These are phyloP conservation scores for Xylaria arbuscula DNA, from an alignment of 2,329 filamentous ascomycete genomes.

Conservation along the genomic window DNA sequence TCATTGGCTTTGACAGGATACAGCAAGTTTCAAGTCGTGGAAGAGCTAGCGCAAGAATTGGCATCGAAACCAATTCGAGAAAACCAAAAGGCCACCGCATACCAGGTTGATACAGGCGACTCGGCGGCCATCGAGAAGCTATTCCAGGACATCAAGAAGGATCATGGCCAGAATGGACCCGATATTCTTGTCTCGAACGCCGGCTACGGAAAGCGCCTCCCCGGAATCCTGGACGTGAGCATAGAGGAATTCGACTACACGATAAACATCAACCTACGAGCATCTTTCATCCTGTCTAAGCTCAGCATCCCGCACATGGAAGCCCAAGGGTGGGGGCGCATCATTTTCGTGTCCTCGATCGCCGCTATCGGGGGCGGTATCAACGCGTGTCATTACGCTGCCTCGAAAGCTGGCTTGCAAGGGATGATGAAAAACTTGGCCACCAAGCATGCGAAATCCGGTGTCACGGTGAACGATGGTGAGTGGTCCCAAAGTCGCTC, in stretches of 20 bases:
- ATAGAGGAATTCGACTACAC: conserved; percentile 74
- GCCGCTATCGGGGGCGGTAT: conserved; percentile 72
- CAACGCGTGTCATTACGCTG: conserved; percentile 71
- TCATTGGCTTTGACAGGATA: conserved; percentile 52
- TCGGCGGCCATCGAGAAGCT: conserved; percentile 64
- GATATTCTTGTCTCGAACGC: conserved; percentile 76
- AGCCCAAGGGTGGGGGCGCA: conserved; percentile 68
- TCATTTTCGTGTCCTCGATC: conserved; percentile 73
- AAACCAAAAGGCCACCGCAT: conserved; percentile 58
- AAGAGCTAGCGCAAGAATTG: conserved; percentile 46
- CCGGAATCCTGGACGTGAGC: conserved; percentile 66
- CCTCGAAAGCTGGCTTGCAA: conserved; percentile 70
- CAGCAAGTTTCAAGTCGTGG: conserved; percentile 46
- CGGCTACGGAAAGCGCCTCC: conserved; percentile 71
- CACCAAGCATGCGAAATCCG: conserved; percentile 66
- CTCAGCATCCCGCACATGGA: conserved; percentile 71
- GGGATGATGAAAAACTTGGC: conserved; percentile 75
- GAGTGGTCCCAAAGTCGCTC: background rate
- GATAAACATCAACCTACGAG: conserved; percentile 69
- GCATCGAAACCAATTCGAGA: conserved; percentile 46
- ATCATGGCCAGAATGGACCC: conserved; percentile 63
- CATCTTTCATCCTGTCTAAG: conserved; percentile 71
- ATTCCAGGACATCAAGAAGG: conserved; percentile 63
- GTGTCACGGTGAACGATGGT: conserved; percentile 73
- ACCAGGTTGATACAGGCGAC: conserved; percentile 68